Base-by-base conservation (phyloP, 106 monocot species). In the Triglochin maritima region DNA sequence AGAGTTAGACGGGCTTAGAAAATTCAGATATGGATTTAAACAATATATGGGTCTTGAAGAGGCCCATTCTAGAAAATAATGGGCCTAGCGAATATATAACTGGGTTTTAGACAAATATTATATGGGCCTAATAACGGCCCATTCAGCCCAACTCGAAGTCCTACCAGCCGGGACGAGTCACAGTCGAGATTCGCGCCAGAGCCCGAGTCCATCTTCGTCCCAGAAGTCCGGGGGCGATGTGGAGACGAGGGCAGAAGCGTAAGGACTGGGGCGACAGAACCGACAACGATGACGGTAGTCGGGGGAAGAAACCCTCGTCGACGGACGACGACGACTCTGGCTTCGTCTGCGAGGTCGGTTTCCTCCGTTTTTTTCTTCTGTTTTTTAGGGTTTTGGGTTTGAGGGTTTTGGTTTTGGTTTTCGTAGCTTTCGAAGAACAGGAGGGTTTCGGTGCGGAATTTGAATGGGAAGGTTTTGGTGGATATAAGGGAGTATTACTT, bases 401-500 rank as follows among this genome's bases (percentile, higher is more conserved):
- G 46, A 6, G 3, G 11, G n/a, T 53, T 49, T 56, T 53, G 47
- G 43, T 47, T 72, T 56, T 49, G 9, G 63, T 7, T 10, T 2
- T 61, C 46, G 68, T 65, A 93, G 93, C 66, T 93, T 7, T 82
- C 89, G 69, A 89, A 86, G 83, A 86, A 73, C 61, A 69, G 81
- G 81, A 86, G 69, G 76, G 85, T 89, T 52, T 69, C 85, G 42
- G 93, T 93, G 29, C 59, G 80, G 56, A 80, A 12, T 10, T 84
- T 81, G 70, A 73, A 83, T n/a, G 93, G 93, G 16, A 86, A 86
- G 60, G 56, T 84, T 56, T 44, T 81, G 59, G 84, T 93, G 59
- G 89, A 89, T 76, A 83, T 89, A 60, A 71, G 89, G 47, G 93
- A 93, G 81, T 89, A 73, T 73, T 93, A 86, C 78, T 47, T 15